Evolutionary conservation across 179 eudicot species (phyloP).

Genomic region (Gypsophila paniculata): DNA sequence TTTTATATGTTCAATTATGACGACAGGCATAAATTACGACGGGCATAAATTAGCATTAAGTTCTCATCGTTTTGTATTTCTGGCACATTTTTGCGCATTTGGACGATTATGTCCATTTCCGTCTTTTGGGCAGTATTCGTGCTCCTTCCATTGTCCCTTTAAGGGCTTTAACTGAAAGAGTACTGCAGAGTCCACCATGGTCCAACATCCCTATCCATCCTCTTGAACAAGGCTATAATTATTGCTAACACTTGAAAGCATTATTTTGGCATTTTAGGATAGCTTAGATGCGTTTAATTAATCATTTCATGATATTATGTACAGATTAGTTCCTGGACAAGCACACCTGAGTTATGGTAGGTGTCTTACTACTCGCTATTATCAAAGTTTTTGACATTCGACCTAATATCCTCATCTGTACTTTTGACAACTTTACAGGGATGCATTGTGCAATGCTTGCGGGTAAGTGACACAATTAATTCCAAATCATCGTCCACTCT

Average conservation of each 20-base stretch:
- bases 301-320: constrained; percentile 8
- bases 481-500: neutral
- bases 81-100: neutral
- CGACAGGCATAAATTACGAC: neutral
- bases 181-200: neutral
- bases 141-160: neutral
- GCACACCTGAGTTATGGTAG: constrained; percentile 90
- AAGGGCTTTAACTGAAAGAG: neutral
- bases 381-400: neutral
- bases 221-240: neutral
- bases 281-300: constrained; percentile 8
- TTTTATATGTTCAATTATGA: neutral
- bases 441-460: constrained; percentile 90
- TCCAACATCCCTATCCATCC: neutral
- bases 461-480: constrained; percentile 42
- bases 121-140: constrained; percentile 1
- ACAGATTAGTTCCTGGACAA: constrained; percentile 88
- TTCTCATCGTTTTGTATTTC: neutral
- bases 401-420: constrained; percentile 15
- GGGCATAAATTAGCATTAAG: neutral
- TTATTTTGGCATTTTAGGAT: constrained; percentile 7
- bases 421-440: constrained; percentile 48
- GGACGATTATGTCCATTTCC: neutral
- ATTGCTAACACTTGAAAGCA: neutral
- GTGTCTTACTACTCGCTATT: constrained; percentile 19